These are phyloP conservation scores for Noccaea caerulescens DNA, from an alignment of 345 rosid genomes.

Conservation along the genomic window DNA sequence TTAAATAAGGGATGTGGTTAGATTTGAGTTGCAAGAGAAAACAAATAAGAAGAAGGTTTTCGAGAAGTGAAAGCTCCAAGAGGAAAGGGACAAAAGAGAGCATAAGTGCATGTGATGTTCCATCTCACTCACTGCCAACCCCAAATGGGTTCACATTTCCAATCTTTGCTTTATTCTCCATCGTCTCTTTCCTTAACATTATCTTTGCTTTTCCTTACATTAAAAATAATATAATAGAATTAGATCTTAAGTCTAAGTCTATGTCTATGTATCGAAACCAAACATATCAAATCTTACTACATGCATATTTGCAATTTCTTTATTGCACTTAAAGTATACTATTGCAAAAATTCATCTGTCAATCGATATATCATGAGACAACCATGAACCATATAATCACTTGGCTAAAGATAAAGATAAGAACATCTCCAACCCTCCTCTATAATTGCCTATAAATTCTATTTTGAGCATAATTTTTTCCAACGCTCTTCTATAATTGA, in stretches of 20 bases:
- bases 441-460: no score
- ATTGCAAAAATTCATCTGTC: background rate
- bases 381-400: background rate
- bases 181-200: constrained; percentile 37
- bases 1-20: constrained; percentile 16
- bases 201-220: constrained; percentile 37
- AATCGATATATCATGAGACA: background rate
- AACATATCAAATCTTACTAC: constrained; percentile 29
- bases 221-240: constrained; percentile 5
- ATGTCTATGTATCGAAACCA: constrained; percentile 26
- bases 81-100: constrained; percentile 64
- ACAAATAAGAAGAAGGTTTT: constrained; percentile 20
- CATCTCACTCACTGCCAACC: constrained; percentile 46
- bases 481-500: no score
- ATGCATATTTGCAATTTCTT: constrained; percentile 1
- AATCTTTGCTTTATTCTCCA: constrained; percentile 52
- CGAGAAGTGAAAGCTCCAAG: constrained; percentile 67
- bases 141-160: constrained; percentile 48
- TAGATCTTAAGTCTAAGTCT: constrained; percentile 28
- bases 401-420: background rate
- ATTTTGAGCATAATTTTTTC: no score
- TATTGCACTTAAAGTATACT: background rate
- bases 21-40: constrained; percentile 17
- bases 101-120: constrained; percentile 59
- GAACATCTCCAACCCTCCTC: no score